Percentiles rank a stretch among this genome's conserved stretches.
These are phyloP conservation scores for Durio zibethinus DNA, from an alignment of 345 rosid genomes.

Conservation along the genomic window DNA sequence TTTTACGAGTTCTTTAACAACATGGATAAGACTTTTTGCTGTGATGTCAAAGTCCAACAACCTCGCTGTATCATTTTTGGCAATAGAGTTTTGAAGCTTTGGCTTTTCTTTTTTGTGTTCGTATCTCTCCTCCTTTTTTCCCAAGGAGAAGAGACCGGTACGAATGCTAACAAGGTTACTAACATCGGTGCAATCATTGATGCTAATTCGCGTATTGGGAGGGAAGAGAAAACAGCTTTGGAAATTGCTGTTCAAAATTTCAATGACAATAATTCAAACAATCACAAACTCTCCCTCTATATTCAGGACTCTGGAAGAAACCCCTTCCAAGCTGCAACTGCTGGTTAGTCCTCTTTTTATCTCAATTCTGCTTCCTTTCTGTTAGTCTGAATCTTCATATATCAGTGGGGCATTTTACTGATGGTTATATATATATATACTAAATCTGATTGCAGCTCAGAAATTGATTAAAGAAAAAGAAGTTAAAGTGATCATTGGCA, in stretches of 20 bases:
- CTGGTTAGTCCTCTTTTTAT: slow-evolving; percentile 26
- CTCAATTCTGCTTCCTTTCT: not conserved
- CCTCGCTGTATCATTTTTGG: not conserved
- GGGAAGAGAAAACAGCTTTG: slow-evolving; percentile 41
- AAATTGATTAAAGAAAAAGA: slow-evolving; percentile 33
- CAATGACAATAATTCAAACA: slow-evolving; percentile 17
- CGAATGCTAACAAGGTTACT: not conserved
- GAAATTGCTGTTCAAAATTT: slow-evolving; percentile 37
- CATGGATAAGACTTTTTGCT: not conserved
- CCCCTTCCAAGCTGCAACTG: slow-evolving; percentile 28
- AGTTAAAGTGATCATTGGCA: slow-evolving; percentile 41
- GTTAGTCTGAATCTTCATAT: not conserved
- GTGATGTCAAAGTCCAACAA: not conserved
- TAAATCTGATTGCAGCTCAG: slow-evolving; percentile 28
- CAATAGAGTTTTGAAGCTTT: slow-evolving; percentile 6
- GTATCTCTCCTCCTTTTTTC: not conserved
- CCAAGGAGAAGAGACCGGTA: slow-evolving; percentile 23
- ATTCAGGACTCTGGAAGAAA: slow-evolving; percentile 23
- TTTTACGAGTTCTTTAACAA: not conserved
- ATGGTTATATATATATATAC: not conserved
- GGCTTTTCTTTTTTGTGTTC: slow-evolving; percentile 9
- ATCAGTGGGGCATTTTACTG: not conserved
- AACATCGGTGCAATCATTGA: slow-evolving; percentile 48
- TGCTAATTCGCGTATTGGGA: slow-evolving; percentile 28
- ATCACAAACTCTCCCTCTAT: slow-evolving; percentile 31